Conservation (phyloP, 345 rosid species). For the Limnanthes douglasii region DNA sequence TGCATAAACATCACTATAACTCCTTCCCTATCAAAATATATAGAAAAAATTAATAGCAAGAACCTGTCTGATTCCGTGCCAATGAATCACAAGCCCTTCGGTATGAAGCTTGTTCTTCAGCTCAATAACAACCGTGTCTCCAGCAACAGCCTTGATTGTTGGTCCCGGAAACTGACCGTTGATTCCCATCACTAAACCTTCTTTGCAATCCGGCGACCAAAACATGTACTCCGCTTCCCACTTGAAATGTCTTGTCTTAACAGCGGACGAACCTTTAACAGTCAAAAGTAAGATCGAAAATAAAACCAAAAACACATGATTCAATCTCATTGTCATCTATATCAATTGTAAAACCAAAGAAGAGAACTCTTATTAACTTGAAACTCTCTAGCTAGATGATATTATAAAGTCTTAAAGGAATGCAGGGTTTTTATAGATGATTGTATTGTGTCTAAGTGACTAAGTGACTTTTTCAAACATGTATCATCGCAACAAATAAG, state of each 20-base stretch:
- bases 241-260: constrained; percentile 17
- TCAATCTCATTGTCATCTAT: no score
- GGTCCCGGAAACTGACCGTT: constrained; percentile 88
- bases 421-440: no score
- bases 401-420: no score
- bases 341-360: no score
- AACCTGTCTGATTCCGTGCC: constrained; percentile 96
- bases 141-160: constrained; percentile 41
- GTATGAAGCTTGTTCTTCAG: constrained; percentile 56
- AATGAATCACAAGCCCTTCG: constrained; percentile 77
- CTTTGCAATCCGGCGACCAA: constrained; percentile 61
- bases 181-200: constrained; percentile 49
- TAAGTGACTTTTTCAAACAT: no score
- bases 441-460: no score
- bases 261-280: no score
- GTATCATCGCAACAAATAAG: no score
- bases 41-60: not conserved
- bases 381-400: no score
- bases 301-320: no score
- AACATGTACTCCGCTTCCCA: constrained; percentile 60
- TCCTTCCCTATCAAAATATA: not conserved
- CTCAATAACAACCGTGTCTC: constrained; percentile 43
- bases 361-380: no score
- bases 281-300: no score
- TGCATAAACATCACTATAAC: not conserved